Evolutionary conservation across 495 filamentous ascomycete species (phyloP), one percentile per base, ranked within the genome.

Genomic region (Annulohypoxylon moriforme): DNA sequence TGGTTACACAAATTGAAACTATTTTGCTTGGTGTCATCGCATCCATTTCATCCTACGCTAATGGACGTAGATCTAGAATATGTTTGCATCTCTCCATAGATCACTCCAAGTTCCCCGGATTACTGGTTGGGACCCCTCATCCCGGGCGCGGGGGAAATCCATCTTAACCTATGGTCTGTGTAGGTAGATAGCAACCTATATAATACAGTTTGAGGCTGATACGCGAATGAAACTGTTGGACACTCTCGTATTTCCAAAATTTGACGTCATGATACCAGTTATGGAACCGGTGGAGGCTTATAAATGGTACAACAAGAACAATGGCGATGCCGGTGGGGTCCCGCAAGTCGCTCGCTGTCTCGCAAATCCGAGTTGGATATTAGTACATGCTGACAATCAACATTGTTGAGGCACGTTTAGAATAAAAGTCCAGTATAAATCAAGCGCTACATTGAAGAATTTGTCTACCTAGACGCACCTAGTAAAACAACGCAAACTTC

Each of bases 241-340:
- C n/a, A n/a, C n/a, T n/a, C n/a, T n/a, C n/a, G n/a, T n/a, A n/a
- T n/a, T n/a, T n/a, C 27, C 27, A 6, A 6, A 29, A 29, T 3
- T 29, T 29, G 27, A 24, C 10, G 18, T 47, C 22, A 47, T 18
- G 22, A 22, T 24, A 47, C 8, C 18, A 20, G n/a, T 4, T 24
- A 24, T 6, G n/a, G 2, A 22, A 1, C 44, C 44, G 44, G 11
- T 47, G 44, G 44, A 47, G 16, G 44, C 16, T 47, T 9, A 10
- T 47, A 22, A 24, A 47, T 47, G 18, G 8, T 4, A 11, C 5
- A 2, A 4, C 27, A 33, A 16, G 16, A 4, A 33, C 27, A 34
- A 34, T 14, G 13, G 4, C 36, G 13, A 34, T 56, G 31, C 52
- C 52, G 52, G 52, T 56, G 52, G 52, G 52, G 52, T n/a, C n/a